Evolutionary conservation across 83 land plant species (phyloP), one percentile per base, ranked within the genome.

Genomic region (Isoetes engelmannii): DNA sequence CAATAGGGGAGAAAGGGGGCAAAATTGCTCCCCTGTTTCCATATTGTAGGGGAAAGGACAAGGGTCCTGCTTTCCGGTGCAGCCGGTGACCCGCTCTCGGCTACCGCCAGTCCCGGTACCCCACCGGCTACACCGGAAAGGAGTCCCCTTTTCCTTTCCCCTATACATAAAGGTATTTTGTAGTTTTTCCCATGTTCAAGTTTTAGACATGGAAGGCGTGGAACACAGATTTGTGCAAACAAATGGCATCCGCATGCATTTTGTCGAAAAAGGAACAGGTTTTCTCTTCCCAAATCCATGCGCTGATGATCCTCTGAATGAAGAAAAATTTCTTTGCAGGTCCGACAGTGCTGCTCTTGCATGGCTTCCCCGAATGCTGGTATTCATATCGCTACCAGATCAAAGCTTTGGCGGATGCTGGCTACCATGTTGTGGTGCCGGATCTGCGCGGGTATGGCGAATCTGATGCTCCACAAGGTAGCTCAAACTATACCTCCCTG

Each of bases 311-410:
- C 18, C 1, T 60, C 10, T 19, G 9, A 10, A 7, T 10, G 37
- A 3, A 9, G 3, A 12, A 7, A 18, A 18, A 37, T 12, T 19
- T 60, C 8, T 0, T 4, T 67, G 4, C 72, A 72, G 88, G 86
- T 47, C 88, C 83, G 1, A 49, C 64, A 47, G 78, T 88, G 17
- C 76, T 88, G 53, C 73, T 85, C 68, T 12, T 88, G 63, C 92
- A 88, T 45, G 92, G 92, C 61, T 88, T 85, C 71, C 92, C 89
- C n/a, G 88, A 88, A 17, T 72, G 79, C 67, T 88, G 92, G 92
- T 88, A 85, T 80, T 63, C 85, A 6, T 88, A 89, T 89, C 80
- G 86, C 47, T 77, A 83, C 80, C 89, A 88, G 82, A 81, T 88
- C 47, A 48, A 19, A 60, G 73, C 69, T 48, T 65, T 88, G 13